Evolutionary conservation across 73 alveolate species (phyloP), one percentile per base, ranked within the genome.

Genomic region (Paramecium pentaurelia): DNA sequence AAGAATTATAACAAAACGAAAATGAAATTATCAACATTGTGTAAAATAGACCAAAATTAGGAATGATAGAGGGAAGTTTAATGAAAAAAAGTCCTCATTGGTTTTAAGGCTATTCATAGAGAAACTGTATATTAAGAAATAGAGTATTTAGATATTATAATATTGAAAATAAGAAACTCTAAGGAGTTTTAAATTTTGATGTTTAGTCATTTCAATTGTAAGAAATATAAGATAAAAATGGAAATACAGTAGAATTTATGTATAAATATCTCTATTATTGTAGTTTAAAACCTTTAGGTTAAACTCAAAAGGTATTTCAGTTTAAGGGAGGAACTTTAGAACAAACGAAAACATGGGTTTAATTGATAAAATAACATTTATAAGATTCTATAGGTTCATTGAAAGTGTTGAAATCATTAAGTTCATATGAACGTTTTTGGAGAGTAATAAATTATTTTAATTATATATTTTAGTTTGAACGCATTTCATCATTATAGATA

Each of bases 401-500:
- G 32, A 60, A 47, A 8, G 58, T 27, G 8, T 44, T 80, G 10
- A 40, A 12, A 12, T 40, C 71, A 6, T 32, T 80, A 10, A 32
- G 77, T 28, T 3, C 12, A 22, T 42, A 45, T 49, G 75, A 80
- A 45, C 30, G 47, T 40, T 80, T 44, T 80, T 80, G 91, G 91
- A 40, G 91, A 80, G 75, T 73, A 73, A 37, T 34, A n/a, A 36
- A 36, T 27, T 71, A 3, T 4, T 4, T 27, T 27, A 9, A 28
- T 12, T 36, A 6, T 71, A 8, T 20, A 60, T 60, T 8, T 36
- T 36, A 73, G 87, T 73, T 45, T 85, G 95, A 71, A 27, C 47
- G 97, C 27, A 30, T 92, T 14, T 88, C 96, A 8, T 84, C 90
- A 59, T 84, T 84, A 34, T 93, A 94, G 37, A 94, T 94, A 44